phyloP scores from a whole-genome alignment of 768 basidiomycete genomes.

The Termitomyces sp. region DNA sequence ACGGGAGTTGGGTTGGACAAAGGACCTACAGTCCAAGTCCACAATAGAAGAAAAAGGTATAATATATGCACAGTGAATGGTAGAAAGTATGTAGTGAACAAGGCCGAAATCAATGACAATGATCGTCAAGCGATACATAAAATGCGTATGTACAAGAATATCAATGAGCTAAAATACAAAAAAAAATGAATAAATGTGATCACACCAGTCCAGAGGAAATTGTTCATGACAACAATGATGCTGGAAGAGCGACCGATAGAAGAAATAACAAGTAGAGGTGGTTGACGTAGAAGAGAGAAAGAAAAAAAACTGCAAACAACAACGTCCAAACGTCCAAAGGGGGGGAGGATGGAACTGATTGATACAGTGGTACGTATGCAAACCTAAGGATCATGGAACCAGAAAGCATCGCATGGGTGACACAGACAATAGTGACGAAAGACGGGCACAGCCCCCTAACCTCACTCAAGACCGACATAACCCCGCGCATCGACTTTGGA shows the following conservation, averaged over 20 bases:
- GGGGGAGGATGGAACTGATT: conserved; percentile 7
- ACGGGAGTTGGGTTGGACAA: neutral
- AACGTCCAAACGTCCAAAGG: conserved; percentile 18
- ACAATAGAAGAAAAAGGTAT: neutral
- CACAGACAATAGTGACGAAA: neutral
- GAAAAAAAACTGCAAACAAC: conserved; percentile 21
- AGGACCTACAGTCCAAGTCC: conserved; percentile 10
- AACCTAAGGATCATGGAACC: conserved; percentile 2
- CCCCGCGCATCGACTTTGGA: conserved; percentile 83
- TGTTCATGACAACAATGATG: conserved; percentile 10
- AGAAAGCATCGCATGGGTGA: conserved; percentile 1
- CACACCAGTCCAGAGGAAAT: conserved; percentile 2
- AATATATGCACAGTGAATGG: neutral
- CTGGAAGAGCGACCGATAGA: conserved; percentile 2
- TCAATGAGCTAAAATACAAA: conserved; percentile 13
- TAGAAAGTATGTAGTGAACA: neutral
- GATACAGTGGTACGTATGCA: conserved; percentile 14
- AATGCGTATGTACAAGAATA: conserved; percentile 18
- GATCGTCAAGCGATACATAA: neutral
- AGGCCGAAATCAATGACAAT: neutral
- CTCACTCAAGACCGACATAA: conserved; percentile 57
- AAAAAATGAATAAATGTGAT: conserved; percentile 1
- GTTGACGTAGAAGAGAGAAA: conserved; percentile 3
- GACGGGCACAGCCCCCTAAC: conserved; percentile 2
- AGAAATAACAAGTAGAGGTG: conserved; percentile 2